phyloP scores from a whole-genome alignment of 1,284 basidiomycete genomes.

The Moniliophthora roreri region DNA sequence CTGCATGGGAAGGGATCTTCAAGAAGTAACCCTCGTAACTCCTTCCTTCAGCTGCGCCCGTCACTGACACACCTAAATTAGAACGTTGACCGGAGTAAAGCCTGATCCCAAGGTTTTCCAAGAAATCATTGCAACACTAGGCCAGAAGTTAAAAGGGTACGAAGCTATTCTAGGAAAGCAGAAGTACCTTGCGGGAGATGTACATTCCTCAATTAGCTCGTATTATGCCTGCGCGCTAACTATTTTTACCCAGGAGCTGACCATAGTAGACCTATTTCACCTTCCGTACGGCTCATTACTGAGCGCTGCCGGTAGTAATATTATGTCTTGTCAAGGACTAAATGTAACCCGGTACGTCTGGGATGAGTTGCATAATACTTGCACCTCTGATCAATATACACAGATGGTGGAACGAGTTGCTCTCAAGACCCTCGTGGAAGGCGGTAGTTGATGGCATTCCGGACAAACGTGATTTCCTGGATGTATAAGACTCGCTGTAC shows the following conservation, averaged over 20 bases:
- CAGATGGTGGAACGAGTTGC: too few species aligned
- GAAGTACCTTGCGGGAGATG: conserved; percentile 46
- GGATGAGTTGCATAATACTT: too few species aligned
- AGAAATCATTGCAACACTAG: conserved; percentile 24
- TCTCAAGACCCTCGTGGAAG: too few species aligned
- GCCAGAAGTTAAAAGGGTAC: conserved; percentile 40
- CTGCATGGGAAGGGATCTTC: conserved; percentile 7
- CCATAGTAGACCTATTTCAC: conserved; percentile 22
- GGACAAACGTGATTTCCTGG: too few species aligned
- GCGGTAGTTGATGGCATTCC: too few species aligned
- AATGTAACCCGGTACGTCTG: conserved; percentile 10
- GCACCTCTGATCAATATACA: too few species aligned
- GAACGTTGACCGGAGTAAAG: conserved; percentile 3
- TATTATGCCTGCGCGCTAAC: not conserved
- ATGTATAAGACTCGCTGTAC: too few species aligned
- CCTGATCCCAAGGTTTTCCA: conserved; percentile 28
- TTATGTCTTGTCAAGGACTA: conserved; percentile 4
- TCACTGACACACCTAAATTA: not conserved
- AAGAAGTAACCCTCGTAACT: conserved; percentile 5
- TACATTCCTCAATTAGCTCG: conserved; percentile 18
- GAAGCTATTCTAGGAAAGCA: conserved; percentile 45
- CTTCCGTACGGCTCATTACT: conserved; percentile 17
- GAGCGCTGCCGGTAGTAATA: not conserved
- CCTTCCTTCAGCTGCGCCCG: not conserved
- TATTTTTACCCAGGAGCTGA: conserved; percentile 17